A percentile compares a stretch with the other conserved stretches of the same genome.
Conservation (phyloP, 2,329 filamentous ascomycete species). For the Colletotrichum tofieldiae region DNA sequence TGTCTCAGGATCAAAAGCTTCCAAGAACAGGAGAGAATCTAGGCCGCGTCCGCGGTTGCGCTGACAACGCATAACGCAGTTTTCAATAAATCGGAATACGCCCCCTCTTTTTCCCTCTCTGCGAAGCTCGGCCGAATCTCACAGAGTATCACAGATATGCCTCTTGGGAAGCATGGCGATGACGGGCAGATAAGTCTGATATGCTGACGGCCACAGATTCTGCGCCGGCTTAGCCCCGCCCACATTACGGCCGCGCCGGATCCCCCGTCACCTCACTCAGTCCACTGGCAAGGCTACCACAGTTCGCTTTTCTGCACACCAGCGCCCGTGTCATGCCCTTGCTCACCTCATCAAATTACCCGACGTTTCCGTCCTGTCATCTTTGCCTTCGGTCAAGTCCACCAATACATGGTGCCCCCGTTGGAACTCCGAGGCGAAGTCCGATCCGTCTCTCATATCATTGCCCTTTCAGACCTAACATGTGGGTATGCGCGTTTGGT, state of each 20-base stretch:
- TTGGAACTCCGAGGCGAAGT: constrained; percentile 35
- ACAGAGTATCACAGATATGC: constrained; percentile 9
- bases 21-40: background rate
- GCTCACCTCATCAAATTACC: constrained; percentile 24
- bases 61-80: constrained; percentile 32
- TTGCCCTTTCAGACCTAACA: constrained; percentile 10
- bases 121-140: constrained; percentile 21
- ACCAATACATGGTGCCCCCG: background rate
- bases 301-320: background rate
- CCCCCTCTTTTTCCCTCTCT: constrained; percentile 1
- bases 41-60: background rate
- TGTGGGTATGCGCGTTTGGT: background rate
- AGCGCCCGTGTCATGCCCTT: background rate
- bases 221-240: background rate
- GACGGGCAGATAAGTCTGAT: constrained; percentile 9
- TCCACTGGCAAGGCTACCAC: background rate
- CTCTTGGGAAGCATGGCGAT: background rate
- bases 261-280: background rate
- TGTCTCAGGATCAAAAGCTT: constrained; percentile 3
- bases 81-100: background rate
- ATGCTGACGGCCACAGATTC: constrained; percentile 12
- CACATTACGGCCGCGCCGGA: constrained; percentile 12
- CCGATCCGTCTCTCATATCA: constrained; percentile 9
- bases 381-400: constrained; percentile 7
- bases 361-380: constrained; percentile 7